A percentile compares a stretch with the other conserved stretches of the same genome.
These are phyloP conservation scores for Phoma herbarum DNA, from an alignment of 2,329 filamentous ascomycete genomes.

Conservation along the genomic window DNA sequence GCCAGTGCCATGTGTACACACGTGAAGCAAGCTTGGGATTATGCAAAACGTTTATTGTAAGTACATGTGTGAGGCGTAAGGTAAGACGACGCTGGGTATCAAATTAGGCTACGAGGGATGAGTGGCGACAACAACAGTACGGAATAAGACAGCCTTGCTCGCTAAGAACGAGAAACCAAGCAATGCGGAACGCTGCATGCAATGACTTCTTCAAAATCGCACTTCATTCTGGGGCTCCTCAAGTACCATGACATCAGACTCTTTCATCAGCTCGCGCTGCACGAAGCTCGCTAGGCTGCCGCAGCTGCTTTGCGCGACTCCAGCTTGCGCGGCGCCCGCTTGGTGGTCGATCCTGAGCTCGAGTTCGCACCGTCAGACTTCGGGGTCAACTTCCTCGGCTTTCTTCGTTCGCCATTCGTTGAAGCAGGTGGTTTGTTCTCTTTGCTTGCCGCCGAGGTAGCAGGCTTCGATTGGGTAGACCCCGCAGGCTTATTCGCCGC, in stretches of 20 bases:
- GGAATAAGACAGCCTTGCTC: not conserved
- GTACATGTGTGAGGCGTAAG: not conserved
- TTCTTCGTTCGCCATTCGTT: slow-evolving; percentile 26
- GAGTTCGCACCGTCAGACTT: slow-evolving; percentile 24
- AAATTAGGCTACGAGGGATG: not conserved
- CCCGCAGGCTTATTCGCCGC: slow-evolving; percentile 20
- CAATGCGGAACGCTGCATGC: not conserved
- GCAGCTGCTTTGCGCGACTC: slow-evolving; percentile 33
- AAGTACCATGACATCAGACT: not conserved
- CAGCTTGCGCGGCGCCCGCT: slow-evolving; percentile 38
- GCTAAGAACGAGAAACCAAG: not conserved
- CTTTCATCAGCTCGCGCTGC: not conserved
- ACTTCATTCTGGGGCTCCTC: not conserved
- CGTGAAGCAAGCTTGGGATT: not conserved
- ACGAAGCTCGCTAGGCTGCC: slow-evolving; percentile 5
- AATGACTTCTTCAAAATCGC: not conserved
- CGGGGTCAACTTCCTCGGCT: slow-evolving; percentile 39
- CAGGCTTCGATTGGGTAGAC: slow-evolving; percentile 18
- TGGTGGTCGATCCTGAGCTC: slow-evolving; percentile 18
- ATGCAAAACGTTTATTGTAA: not conserved
- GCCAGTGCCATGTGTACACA: not conserved
- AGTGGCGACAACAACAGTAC: not conserved
- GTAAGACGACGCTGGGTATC: not conserved
- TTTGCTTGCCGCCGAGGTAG: slow-evolving; percentile 20
- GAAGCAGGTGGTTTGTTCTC: slow-evolving; percentile 29